These are phyloP conservation scores for Moesziomyces sp. DNA, from an alignment of 1,284 basidiomycete species.

Conservation along the genomic window DNA sequence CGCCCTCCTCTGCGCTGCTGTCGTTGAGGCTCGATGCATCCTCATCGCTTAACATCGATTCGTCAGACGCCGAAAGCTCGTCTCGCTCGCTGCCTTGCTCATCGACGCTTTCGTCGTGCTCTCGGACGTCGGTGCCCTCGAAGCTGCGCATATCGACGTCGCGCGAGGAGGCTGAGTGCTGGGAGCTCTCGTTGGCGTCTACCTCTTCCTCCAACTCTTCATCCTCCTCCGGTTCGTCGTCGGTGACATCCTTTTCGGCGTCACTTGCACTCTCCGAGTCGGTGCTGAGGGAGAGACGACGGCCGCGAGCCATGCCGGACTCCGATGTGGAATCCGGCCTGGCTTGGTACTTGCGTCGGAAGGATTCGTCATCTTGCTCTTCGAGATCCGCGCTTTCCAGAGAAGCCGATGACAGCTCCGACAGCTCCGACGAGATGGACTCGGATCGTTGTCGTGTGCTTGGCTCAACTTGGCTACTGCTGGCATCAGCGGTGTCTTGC, in stretches of 20 bases:
- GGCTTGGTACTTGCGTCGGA: constrained; percentile 9
- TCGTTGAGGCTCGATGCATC: too few relatives aligned
- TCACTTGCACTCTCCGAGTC: constrained; percentile 20
- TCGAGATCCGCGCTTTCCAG: neutral
- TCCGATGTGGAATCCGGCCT: constrained; percentile 2
- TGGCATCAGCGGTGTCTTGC: neutral
- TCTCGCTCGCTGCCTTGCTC: constrained; percentile 1
- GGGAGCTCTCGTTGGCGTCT: constrained; percentile 11
- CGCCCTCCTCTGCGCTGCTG: constrained; percentile 3
- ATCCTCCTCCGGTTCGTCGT: neutral
- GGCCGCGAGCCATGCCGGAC: constrained; percentile 2
- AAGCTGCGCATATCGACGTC: constrained; percentile 1
- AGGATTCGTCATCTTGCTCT: constrained; percentile 7
- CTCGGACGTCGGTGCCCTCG: constrained; percentile 2
- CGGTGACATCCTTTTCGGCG: neutral
- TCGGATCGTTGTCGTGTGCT: constrained; percentile 5
- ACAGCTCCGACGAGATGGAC: constrained; percentile 8
- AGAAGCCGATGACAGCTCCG: neutral
- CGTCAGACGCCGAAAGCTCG: neutral
- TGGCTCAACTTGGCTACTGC: neutral
- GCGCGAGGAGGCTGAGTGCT: constrained; percentile 6
- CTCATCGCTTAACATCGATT: neutral
- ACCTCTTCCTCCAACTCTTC: constrained; percentile 3
- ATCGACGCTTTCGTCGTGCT: constrained; percentile 3
- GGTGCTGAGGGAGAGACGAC: constrained; percentile 20